These are phyloP conservation scores for Zygoascus biomembranicola DNA, from an alignment of 805 yeast species.

Conservation along the genomic window DNA sequence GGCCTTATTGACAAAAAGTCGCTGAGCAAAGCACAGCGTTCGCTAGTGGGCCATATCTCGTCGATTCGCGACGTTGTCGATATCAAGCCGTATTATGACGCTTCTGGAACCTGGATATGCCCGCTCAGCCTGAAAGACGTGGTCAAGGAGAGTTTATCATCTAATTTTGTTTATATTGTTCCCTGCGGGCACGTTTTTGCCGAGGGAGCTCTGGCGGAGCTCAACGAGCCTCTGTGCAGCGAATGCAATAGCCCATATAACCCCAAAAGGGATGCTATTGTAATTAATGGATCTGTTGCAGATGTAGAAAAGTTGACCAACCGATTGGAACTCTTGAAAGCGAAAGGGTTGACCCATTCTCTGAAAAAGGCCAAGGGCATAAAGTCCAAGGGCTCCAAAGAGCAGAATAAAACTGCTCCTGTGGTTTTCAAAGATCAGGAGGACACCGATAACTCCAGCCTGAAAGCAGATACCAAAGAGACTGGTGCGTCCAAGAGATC, in stretches of 20 bases:
- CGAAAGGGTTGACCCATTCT: neutral
- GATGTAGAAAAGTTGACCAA: neutral
- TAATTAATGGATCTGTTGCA: neutral
- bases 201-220: conserved; percentile 16
- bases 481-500: neutral
- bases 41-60: conserved; percentile 29
- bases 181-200: conserved; percentile 23
- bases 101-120: conserved; percentile 26
- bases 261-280: neutral
- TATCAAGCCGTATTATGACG: conserved; percentile 23
- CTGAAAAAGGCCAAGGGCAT: neutral
- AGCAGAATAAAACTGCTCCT: neutral
- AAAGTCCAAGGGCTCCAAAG: neutral
- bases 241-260: conserved; percentile 6
- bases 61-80: conserved; percentile 37
- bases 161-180: conserved; percentile 37
- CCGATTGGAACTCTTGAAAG: neutral
- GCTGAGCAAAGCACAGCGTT: conserved; percentile 11
- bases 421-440: too few species aligned
- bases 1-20: conserved; percentile 36
- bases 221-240: conserved; percentile 2
- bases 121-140: conserved; percentile 30
- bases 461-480: too few species aligned
- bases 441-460: too few species aligned
- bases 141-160: conserved; percentile 21